Evolutionary conservation across 805 yeast genomes (phyloP), one percentile per base, ranked within the genome.

Genomic region (Candida tallmaniae): DNA sequence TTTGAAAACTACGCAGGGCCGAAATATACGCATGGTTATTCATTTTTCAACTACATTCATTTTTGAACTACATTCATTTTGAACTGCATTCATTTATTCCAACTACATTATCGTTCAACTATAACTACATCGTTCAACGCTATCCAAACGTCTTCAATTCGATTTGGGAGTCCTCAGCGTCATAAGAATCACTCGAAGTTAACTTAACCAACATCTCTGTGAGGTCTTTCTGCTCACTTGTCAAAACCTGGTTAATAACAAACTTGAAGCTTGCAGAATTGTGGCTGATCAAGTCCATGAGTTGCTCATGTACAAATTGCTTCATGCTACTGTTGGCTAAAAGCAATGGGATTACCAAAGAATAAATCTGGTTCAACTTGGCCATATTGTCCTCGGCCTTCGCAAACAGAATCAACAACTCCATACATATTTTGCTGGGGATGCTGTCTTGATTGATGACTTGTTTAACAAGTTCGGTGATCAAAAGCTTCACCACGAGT

Each of bases 261-360:
- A 31, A 26, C 42, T 79, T 80, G 59, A 81, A 80, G 6, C 60
- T 49, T 2, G 49, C 57, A 0, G 78, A 63, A 38, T 67, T 60
- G 32, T 66, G 50, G 11, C 60, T 56, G 11, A 78, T 62, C 36
- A 82, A 56, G 6, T 62, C 62, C 20, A 78, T 29, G 31, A 80
- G 40, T 39, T 74, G 72, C 10, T 61, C 65, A 38, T 69, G 76
- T 5, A 71, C 47, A 30, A 75, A 76, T 2, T 44, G 44, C 18
- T 36, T 31, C 4, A 60, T 25, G 1, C 38, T 39, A 2, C 50
- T 48, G 27, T 50, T 46, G 27, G 44, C 47, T 17, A 74, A 43
- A 40, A 76, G 40, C 36, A 64, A 41, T 35, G 70, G 65, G 35
- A 69, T 34, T 47, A 62, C 34, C 4, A 71, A 41, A 3, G 63